Conservation (phyloP, 345 rosid species). For the Eucalyptus regnans region DNA sequence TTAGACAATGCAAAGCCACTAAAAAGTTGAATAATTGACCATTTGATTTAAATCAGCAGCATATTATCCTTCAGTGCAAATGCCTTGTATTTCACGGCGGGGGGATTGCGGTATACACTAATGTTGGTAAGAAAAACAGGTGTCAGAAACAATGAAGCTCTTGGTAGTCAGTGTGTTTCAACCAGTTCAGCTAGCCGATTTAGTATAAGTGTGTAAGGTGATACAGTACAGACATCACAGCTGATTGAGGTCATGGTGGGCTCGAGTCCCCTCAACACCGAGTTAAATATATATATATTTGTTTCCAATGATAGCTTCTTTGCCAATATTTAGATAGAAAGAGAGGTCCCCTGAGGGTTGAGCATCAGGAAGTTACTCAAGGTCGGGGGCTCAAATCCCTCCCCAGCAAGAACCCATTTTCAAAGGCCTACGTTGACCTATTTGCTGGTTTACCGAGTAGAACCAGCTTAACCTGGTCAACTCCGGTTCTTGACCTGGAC, state of each 20-base stretch:
- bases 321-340: neutral
- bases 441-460: neutral
- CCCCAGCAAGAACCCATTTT: neutral
- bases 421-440: neutral
- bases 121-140: neutral
- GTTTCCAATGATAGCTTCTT: neutral
- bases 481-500: neutral
- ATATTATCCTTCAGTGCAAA: neutral
- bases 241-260: neutral
- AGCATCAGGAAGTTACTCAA: neutral
- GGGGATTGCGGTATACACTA: neutral
- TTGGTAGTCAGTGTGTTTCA: neutral
- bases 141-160: neutral
- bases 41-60: neutral
- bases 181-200: neutral
- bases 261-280: neutral
- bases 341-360: neutral
- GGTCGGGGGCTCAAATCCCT: neutral
- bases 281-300: rapidly evolving
- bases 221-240: neutral
- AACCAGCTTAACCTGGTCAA: neutral
- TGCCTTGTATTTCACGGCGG: neutral
- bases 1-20: neutral
- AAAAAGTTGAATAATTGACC: neutral
- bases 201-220: neutral